phyloP scores from a whole-genome alignment of 2,329 filamentous ascomycete genomes.

The Phyllosticta citrichinensis region DNA sequence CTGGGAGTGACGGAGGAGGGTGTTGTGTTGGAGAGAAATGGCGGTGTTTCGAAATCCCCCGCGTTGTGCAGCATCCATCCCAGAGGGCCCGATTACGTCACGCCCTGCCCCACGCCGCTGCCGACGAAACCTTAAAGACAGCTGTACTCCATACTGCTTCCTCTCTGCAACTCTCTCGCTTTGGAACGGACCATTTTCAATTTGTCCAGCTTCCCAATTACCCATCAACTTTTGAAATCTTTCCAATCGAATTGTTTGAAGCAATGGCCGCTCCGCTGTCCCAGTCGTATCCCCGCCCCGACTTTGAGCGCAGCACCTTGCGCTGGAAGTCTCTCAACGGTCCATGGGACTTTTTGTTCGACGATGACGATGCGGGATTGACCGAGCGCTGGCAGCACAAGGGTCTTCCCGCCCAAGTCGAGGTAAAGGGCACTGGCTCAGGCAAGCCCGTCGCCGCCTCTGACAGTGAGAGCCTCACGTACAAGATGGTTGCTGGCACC shows the following conservation, averaged over 20 bases:
- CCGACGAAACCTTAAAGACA: neutral
- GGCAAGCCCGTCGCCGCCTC: constrained; percentile 13
- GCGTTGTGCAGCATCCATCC: neutral
- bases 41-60: neutral
- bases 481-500: constrained; percentile 41
- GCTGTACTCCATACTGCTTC: neutral
- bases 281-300: constrained; percentile 50
- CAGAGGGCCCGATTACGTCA: neutral
- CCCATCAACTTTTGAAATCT: neutral
- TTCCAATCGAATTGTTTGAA: neutral
- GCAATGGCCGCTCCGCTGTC: neutral
- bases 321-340: constrained; percentile 54
- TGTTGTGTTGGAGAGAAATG: neutral
- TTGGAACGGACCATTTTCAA: neutral
- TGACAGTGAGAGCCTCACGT: constrained; percentile 30
- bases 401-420: constrained; percentile 38
- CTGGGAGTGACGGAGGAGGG: too few relatives aligned
- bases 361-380: constrained; percentile 52
- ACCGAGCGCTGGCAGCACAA: constrained; percentile 42
- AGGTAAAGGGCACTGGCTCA: constrained; percentile 14
- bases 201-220: neutral
- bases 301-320: constrained; percentile 48
- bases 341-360: constrained; percentile 54
- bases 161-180: neutral
- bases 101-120: neutral